phyloP scores from a whole-genome alignment of 768 basidiomycete genomes.

The Trametes meyenii region DNA sequence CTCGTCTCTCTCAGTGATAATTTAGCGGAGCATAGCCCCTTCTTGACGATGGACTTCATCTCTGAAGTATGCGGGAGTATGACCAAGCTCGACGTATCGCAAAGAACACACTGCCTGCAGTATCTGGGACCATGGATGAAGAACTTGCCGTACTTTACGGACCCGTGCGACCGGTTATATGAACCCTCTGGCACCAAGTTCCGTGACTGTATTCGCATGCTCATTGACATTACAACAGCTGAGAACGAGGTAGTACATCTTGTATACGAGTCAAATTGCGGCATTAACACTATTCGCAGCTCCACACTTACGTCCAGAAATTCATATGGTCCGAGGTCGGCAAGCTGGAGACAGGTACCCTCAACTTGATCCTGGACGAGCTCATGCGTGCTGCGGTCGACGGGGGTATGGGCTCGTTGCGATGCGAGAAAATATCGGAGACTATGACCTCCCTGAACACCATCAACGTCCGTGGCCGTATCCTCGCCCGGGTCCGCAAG shows the following conservation, averaged over 20 bases:
- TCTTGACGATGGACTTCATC: conserved; percentile 86
- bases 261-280: not conserved
- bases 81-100: conserved; percentile 47
- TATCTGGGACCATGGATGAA: conserved; percentile 90
- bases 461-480: conserved; percentile 74
- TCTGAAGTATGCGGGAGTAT: conserved; percentile 79
- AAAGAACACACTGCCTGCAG: conserved; percentile 73
- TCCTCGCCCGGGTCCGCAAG: conserved; percentile 80
- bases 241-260: conserved; percentile 61
- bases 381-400: conserved; percentile 82
- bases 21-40: conserved; percentile 72
- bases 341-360: conserved; percentile 63
- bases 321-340: conserved; percentile 79
- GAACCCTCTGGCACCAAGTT: conserved; percentile 75
- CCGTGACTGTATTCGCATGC: conserved; percentile 77
- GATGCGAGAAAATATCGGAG: conserved; percentile 76
- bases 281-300: conserved; percentile 38
- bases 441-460: conserved; percentile 75
- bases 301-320: conserved; percentile 67
- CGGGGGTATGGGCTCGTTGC: conserved; percentile 72
- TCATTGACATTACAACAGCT: conserved; percentile 73
- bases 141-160: conserved; percentile 72
- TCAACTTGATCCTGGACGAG: conserved; percentile 80
- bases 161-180: conserved; percentile 66
- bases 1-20: conserved; percentile 69